phyloP scores from a whole-genome alignment of 116 monocot species.

The Cymodocea nodosa region DNA sequence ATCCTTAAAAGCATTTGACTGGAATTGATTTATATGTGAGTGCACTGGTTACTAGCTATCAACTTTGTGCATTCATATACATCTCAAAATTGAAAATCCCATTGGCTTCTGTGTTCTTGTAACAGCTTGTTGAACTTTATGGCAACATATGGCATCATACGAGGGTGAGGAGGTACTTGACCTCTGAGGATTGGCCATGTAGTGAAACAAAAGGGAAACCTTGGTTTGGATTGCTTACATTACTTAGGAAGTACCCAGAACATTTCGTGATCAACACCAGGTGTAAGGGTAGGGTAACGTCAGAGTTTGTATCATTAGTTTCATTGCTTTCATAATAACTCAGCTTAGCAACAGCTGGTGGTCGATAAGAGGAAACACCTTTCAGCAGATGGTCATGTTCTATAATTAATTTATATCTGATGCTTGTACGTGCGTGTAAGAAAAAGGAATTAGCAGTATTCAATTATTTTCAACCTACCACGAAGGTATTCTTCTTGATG shows the following conservation, averaged over 20 bases:
- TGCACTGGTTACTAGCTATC: background rate
- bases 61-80: background rate
- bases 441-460: too few species aligned
- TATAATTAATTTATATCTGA: too few species aligned
- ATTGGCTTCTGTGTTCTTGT: background rate
- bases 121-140: conserved; percentile 62
- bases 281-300: conserved; percentile 59
- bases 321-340: conserved; percentile 30
- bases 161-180: conserved; percentile 71
- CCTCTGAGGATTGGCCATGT: conserved; percentile 73
- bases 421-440: too few species aligned
- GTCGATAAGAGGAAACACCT: too few species aligned
- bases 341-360: background rate
- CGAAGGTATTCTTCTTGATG: too few species aligned
- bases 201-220: conserved; percentile 70
- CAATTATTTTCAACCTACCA: too few species aligned
- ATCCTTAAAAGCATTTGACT: too few species aligned
- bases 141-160: conserved; percentile 80
- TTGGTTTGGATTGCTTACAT: conserved; percentile 73
- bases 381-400: too few species aligned
- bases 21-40: too few species aligned
- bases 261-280: conserved; percentile 95
- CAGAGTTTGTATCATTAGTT: conserved; percentile 87
- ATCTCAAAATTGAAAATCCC: background rate
- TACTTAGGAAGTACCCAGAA: conserved; percentile 90